These are phyloP conservation scores for Camelina sativa DNA, from an alignment of 345 rosid species.

Conservation along the genomic window DNA sequence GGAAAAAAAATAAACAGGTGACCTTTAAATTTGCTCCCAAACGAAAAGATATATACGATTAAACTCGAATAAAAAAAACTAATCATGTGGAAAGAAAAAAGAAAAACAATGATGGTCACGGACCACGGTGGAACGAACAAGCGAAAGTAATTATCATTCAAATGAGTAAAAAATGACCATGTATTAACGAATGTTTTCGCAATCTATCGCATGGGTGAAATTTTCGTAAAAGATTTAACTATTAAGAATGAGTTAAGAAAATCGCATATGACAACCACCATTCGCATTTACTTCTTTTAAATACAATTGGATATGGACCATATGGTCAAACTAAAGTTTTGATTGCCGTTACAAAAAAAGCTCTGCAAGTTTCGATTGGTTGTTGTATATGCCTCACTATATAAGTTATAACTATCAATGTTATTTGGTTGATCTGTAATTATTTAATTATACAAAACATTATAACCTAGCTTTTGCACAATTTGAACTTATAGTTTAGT, in stretches of 20 bases:
- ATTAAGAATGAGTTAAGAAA: not conserved
- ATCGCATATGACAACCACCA: not conserved
- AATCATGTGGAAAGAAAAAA: too few species aligned
- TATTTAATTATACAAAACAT: not conserved
- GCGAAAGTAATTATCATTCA: too few species aligned
- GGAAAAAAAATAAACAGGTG: too few species aligned
- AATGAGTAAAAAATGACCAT: too few species aligned
- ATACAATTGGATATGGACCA: slow-evolving; percentile 13
- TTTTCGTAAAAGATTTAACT: not conserved
- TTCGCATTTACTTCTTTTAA: not conserved
- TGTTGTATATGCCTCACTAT: slow-evolving; percentile 1
- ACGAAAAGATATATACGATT: too few species aligned
- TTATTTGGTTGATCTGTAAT: not conserved
- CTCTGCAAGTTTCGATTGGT: not conserved
- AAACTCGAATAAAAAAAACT: too few species aligned
- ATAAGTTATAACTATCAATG: not conserved
- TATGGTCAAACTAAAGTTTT: slow-evolving; percentile 18
- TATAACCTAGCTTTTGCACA: slow-evolving; percentile 4
- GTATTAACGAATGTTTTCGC: not conserved
- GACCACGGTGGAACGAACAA: too few species aligned
- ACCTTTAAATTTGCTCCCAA: too few species aligned
- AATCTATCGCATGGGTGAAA: not conserved
- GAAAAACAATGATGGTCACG: too few species aligned
- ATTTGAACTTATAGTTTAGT: not conserved
- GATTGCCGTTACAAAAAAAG: slow-evolving; percentile 12